Evolutionary conservation across 768 basidiomycete genomes (phyloP).

Genomic region (Amanita rubescens): DNA sequence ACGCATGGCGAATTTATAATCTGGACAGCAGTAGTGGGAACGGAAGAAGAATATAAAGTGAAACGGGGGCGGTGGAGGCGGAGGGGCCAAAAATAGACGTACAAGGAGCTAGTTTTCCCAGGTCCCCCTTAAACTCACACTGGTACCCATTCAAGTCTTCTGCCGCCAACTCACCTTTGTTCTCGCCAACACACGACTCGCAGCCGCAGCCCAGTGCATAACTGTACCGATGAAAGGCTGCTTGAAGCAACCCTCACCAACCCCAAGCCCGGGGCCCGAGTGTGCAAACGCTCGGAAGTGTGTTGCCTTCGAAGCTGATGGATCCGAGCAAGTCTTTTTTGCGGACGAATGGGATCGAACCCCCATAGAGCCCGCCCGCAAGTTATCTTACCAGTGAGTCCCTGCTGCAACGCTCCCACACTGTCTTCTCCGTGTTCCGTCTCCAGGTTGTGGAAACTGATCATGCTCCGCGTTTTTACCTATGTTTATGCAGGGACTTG

Average conservation of each 20-base stretch:
- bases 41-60: neutral
- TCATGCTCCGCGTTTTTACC: neutral
- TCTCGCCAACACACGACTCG: neutral
- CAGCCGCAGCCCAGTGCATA: too few relatives aligned
- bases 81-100: neutral
- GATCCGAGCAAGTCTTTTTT: conserved; percentile 48
- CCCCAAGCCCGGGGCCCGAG: conserved; percentile 15
- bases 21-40: neutral
- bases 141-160: too few relatives aligned
- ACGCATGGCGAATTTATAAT: too few relatives aligned
- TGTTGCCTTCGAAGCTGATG: conserved; percentile 53
- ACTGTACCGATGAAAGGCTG: conserved; percentile 28
- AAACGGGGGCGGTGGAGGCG: neutral
- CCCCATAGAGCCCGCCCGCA: conserved; percentile 55
- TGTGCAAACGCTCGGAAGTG: conserved; percentile 32
- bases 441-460: conserved; percentile 1
- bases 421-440: neutral
- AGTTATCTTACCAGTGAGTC: conserved; percentile 62
- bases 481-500: conserved; percentile 36
- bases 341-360: conserved; percentile 81
- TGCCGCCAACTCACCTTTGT: neutral
- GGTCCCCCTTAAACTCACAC: neutral
- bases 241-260: conserved; percentile 22
- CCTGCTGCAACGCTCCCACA: too few relatives aligned
- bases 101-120: neutral